These are phyloP conservation scores for Xeromyces bisporus DNA, from an alignment of 495 filamentous ascomycete genomes.

Conservation along the genomic window DNA sequence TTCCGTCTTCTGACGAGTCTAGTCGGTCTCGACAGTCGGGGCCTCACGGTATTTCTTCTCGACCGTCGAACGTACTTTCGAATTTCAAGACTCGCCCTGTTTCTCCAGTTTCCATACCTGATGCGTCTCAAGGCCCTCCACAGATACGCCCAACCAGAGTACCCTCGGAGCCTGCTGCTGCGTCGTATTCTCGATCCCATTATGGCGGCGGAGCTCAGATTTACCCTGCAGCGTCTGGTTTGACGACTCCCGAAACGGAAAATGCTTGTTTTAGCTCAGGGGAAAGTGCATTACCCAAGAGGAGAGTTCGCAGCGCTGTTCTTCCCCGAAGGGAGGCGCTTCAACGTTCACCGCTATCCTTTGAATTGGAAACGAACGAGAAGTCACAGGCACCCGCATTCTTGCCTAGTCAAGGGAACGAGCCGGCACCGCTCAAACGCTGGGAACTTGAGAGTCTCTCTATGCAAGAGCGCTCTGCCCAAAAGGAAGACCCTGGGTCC, in stretches of 20 bases:
- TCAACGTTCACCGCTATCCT: slow-evolving; percentile 24
- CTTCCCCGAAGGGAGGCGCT: slow-evolving; percentile 19
- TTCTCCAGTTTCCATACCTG: slow-evolving; percentile 41
- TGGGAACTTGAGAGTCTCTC: slow-evolving; percentile 6
- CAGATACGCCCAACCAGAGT: slow-evolving; percentile 15
- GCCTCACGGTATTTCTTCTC: slow-evolving; percentile 11
- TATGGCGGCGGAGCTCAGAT: slow-evolving; percentile 12
- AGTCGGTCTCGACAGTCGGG: slow-evolving; percentile 12
- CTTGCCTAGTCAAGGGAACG: slow-evolving; percentile 5
- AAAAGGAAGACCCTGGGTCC: slow-evolving; percentile 2
- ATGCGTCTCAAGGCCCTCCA: slow-evolving; percentile 32
- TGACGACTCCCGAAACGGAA: slow-evolving; percentile 31
- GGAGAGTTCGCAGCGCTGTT: slow-evolving; percentile 20
- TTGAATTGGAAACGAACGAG: slow-evolving; percentile 14
- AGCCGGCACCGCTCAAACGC: slow-evolving; percentile 3
- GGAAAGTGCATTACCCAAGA: slow-evolving; percentile 13
- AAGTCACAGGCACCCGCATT: slow-evolving; percentile 4
- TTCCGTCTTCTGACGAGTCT: slow-evolving; percentile 18
- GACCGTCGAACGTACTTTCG: slow-evolving; percentile 12
- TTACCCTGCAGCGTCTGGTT: slow-evolving; percentile 17
- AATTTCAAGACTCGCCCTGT: slow-evolving; percentile 31
- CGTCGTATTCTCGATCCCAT: slow-evolving; percentile 14
- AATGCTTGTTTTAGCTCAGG: slow-evolving; percentile 13
- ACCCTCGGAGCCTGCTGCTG: slow-evolving; percentile 18
- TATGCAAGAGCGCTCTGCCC: slow-evolving; percentile 4